Evolutionary conservation across 1,284 basidiomycete genomes (phyloP).

Genomic region (Tremellales sp.): DNA sequence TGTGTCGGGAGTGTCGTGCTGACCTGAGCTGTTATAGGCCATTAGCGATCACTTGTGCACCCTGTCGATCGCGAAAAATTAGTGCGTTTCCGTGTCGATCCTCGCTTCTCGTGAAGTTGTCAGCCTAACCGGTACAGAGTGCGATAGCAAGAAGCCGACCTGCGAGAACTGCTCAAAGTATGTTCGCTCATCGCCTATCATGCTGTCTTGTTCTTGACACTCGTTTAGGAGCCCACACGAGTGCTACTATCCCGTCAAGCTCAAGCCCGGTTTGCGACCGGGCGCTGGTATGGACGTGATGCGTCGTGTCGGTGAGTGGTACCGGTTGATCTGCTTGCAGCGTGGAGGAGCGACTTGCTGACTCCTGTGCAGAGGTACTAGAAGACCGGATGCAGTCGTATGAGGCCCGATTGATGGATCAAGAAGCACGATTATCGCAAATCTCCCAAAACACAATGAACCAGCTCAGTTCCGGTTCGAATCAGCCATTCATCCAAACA

Average conservation of each 20-base stretch:
- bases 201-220: background rate
- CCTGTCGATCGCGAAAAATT: slow-evolving; percentile 32
- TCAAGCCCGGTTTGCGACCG: slow-evolving; percentile 46
- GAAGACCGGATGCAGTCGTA: slow-evolving; percentile 34
- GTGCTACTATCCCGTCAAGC: slow-evolving; percentile 44
- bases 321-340: background rate
- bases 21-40: slow-evolving; percentile 14
- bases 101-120: background rate
- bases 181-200: background rate
- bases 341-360: too few species aligned
- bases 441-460: slow-evolving; percentile 7
- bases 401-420: slow-evolving; percentile 29
- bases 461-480: background rate
- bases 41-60: slow-evolving; percentile 30
- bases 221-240: slow-evolving; percentile 30
- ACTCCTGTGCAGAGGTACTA: slow-evolving; percentile 27
- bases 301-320: slow-evolving; percentile 36
- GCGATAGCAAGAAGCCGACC: slow-evolving; percentile 33
- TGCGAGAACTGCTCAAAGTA: slow-evolving; percentile 33
- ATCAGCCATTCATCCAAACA: background rate
- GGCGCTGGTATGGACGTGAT: slow-evolving; percentile 46
- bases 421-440: slow-evolving; percentile 29
- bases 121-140: slow-evolving; percentile 22
- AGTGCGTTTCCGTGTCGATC: slow-evolving; percentile 15
- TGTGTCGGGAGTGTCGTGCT: background rate